These are phyloP conservation scores for Tulasnella sp. DNA, from an alignment of 768 basidiomycete species.

Conservation along the genomic window DNA sequence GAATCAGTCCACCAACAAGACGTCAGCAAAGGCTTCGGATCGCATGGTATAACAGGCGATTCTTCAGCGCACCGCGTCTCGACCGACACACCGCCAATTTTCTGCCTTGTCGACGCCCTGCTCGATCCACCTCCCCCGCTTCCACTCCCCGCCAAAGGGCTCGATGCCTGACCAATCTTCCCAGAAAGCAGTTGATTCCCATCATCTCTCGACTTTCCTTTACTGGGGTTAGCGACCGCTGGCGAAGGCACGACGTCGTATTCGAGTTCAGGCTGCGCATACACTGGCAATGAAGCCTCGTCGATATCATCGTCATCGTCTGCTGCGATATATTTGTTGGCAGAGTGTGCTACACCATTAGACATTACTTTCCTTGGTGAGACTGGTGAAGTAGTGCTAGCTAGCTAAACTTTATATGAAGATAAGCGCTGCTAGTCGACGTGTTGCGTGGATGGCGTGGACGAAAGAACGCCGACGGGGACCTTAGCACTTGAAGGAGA, in stretches of 20 bases:
- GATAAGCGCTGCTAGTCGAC: no score
- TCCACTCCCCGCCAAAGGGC: background rate
- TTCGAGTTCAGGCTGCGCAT: conserved; percentile 50
- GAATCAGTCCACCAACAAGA: background rate
- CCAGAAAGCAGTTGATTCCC: conserved; percentile 55
- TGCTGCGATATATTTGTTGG: conserved; percentile 22
- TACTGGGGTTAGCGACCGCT: conserved; percentile 39
- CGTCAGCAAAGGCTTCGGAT: background rate
- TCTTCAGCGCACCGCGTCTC: conserved; percentile 62
- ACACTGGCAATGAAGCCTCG: conserved; percentile 72
- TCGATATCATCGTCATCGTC: conserved; percentile 79
- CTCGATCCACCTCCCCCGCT: conserved; percentile 32
- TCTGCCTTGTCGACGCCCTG: conserved; percentile 41
- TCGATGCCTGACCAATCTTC: conserved; percentile 41
- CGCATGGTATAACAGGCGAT: background rate
- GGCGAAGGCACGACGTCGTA: conserved; percentile 23
- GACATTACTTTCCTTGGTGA: conserved; percentile 13
- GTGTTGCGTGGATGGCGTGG: no score
- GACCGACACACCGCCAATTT: conserved; percentile 73
- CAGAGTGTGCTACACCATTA: background rate
- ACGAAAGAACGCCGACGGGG: no score
- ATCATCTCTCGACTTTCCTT: conserved; percentile 58
- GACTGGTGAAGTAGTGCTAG: no score
- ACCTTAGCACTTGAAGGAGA: no score
- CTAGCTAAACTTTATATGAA: no score